These are phyloP conservation scores for Oryza glumipatula DNA, from an alignment of 176 grass and related monocot genomes.

Conservation along the genomic window DNA sequence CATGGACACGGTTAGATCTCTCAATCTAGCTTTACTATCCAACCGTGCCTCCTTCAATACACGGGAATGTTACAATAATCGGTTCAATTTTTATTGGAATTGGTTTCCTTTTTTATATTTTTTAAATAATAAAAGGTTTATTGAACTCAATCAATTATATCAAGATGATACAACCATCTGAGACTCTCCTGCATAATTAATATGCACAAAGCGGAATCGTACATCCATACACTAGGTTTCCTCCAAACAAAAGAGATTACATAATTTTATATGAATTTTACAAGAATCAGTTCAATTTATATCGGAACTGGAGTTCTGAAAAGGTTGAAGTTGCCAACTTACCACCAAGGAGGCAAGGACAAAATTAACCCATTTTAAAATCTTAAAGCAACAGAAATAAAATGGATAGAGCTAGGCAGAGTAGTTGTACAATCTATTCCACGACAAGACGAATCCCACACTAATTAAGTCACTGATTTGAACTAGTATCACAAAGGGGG, in stretches of 20 bases:
- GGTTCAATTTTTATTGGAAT: neutral
- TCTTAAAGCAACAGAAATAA: neutral
- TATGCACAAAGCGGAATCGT: no score
- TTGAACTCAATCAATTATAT: no score
- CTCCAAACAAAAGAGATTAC: no score
- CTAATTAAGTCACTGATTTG: neutral
- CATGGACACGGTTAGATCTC: neutral
- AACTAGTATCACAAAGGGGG: neutral
- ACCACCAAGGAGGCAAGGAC: neutral
- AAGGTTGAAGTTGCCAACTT: neutral
- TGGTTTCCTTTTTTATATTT: no score
- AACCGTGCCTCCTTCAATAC: no score
- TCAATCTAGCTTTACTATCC: neutral
- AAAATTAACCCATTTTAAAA: neutral
- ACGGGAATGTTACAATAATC: neutral
- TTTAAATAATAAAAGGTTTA: no score
- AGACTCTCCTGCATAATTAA: no score
- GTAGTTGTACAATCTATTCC: neutral
- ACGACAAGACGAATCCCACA: neutral
- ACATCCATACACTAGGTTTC: no score
- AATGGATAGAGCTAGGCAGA: neutral
- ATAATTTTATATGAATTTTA: no score
- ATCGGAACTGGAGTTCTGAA: neutral
- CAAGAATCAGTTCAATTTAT: neutral
- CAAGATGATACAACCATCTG: no score